Evolutionary conservation across 306 rosid species (phyloP).

Genomic region (Acacia crassicarpa): DNA sequence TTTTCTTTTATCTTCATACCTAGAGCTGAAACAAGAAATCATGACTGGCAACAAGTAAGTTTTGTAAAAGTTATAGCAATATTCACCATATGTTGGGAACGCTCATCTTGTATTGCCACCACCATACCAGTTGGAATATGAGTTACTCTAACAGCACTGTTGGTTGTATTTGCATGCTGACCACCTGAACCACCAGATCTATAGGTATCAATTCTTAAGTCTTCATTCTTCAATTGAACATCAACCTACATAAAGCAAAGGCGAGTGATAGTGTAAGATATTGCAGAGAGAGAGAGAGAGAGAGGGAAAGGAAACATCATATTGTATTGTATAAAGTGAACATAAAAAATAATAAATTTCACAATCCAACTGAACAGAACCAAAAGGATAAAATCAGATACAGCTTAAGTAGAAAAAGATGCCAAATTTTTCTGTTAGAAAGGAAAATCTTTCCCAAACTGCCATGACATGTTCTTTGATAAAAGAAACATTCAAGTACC

Average conservation of each 20-base stretch:
- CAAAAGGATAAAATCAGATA: background rate
- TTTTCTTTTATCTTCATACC: background rate
- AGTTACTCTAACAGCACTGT: constrained; percentile 89
- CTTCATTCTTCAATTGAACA: constrained; percentile 87
- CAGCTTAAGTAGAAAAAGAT: background rate
- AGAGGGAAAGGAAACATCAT: background rate
- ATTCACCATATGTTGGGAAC: constrained; percentile 87
- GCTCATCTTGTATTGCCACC: constrained; percentile 88
- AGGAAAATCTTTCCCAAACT: constrained; percentile 4
- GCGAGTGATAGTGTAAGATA: constrained; percentile 8
- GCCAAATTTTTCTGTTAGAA: background rate
- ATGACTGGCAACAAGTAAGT: background rate
- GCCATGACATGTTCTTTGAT: constrained; percentile 1
- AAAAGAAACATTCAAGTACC: constrained; percentile 26
- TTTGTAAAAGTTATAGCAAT: background rate
- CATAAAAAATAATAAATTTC: constrained; percentile 6
- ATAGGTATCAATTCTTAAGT: constrained; percentile 75
- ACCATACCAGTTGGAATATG: constrained; percentile 82
- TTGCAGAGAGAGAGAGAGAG: background rate
- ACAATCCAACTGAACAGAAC: constrained; percentile 8
- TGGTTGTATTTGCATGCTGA: constrained; percentile 95
- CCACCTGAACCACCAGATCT: constrained; percentile 96
- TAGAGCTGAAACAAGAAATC: background rate
- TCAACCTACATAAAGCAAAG: constrained; percentile 64
- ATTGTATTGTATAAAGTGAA: background rate